Base-by-base conservation (phyloP, 1,284 basidiomycete genomes). In the Ganoderma meredithae region DNA sequence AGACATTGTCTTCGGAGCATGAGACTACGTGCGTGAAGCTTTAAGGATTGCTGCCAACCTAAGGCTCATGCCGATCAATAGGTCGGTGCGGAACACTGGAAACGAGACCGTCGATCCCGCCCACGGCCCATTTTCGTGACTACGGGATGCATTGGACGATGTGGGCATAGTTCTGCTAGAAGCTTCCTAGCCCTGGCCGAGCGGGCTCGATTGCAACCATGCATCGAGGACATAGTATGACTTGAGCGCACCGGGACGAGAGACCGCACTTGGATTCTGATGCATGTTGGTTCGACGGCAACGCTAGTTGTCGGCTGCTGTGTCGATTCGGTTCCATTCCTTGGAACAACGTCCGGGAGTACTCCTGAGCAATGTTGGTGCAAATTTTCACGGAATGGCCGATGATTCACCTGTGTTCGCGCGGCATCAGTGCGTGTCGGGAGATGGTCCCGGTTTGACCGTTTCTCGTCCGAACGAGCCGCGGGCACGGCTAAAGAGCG, bases 1-100 rank as follows among this genome's bases (percentile, higher is more conserved):
- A 61, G 52, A 59, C 64, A n/a, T 61, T 52, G 60, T 39, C 64
- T 56, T 66, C 64, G 58, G 22, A 55, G 64, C 60, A 66, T 52
- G 55, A 49, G 64, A 56, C 31, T 22, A n/a, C 22, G n/a, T 9
- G 44, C 33, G 19, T 43, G 41, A 33, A 40, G 31, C 63, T 19
- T 19, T 7, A 25, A n/a, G 22, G 60, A 55, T 56, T 53, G 39
- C 13, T 41, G 13, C 60, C 36, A 59, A 62, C 44, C 49, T 40
- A 40, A 36, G 58, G 58, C 33, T 31, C 44, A 33, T 60, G 60
- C 61, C 65, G 65, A 66, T 66, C 65, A 60, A 56, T 40, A 52
- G 44, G 52, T 58, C 65, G 43, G 53, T 52, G 60, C 41, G 52
- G n/a, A 17, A 43, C 19, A 39, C 36, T 41, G 12, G 62, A 62